phyloP scores from a whole-genome alignment of 1,139 yeast species.

The Lipomyces yarrowii region DNA sequence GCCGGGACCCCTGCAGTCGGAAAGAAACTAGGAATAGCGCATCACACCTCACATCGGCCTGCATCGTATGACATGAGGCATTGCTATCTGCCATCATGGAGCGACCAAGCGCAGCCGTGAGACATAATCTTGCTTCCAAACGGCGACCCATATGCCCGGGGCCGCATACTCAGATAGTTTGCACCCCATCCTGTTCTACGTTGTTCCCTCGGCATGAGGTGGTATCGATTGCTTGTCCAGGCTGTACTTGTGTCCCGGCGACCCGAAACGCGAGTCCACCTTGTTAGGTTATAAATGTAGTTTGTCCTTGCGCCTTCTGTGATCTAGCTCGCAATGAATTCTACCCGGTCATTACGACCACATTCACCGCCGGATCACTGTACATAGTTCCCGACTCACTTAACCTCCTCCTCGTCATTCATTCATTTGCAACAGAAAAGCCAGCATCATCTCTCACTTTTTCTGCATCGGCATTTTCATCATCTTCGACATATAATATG shows the following conservation, averaged over 20 bases:
- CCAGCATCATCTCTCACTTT: neutral
- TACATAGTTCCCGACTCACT: neutral
- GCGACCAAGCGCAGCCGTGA: neutral
- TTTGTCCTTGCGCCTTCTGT: neutral
- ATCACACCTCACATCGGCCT: neutral
- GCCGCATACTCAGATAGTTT: neutral
- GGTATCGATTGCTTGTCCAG: neutral
- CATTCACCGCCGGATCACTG: neutral
- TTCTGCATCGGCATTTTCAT: neutral
- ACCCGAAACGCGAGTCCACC: neutral
- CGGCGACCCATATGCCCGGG: neutral
- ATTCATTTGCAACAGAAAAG: neutral
- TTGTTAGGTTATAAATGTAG: neutral
- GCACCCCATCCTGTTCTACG: neutral
- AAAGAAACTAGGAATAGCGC: neutral
- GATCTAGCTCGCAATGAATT: neutral
- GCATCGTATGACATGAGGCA: neutral
- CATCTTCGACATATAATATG: slow-evolving; percentile 8
- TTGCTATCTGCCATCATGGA: neutral
- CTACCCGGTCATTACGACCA: neutral
- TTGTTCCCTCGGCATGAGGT: neutral
- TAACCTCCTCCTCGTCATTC: neutral
- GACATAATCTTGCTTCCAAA: neutral
- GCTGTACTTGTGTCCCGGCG: neutral
- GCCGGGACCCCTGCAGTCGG: neutral